phyloP scores from a whole-genome alignment of 2,329 filamentous ascomycete species.

The Diaporthe caulivora region DNA sequence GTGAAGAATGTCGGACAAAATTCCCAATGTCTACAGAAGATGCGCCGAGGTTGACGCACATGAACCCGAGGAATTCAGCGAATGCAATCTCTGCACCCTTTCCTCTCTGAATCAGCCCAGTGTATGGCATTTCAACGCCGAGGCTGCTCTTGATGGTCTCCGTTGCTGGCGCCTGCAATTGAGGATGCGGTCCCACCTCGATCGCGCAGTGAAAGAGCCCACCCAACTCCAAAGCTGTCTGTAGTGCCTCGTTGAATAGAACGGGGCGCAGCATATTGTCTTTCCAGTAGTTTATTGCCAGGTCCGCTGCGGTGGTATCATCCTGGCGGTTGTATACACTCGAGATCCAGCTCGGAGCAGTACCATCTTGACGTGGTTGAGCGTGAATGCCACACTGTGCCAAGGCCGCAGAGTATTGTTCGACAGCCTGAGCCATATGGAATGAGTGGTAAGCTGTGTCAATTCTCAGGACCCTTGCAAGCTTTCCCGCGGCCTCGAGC shows the following conservation, averaged over 20 bases:
- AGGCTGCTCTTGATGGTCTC: slow-evolving; percentile 49
- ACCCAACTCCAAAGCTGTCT: slow-evolving; percentile 42
- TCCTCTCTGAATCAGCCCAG: slow-evolving; percentile 48
- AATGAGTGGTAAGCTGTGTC: slow-evolving; percentile 64
- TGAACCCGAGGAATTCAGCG: slow-evolving; percentile 50
- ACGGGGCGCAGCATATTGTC: slow-evolving; percentile 60
- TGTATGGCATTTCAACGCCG: slow-evolving; percentile 46
- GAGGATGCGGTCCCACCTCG: slow-evolving; percentile 60
- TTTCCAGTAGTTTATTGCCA: slow-evolving; percentile 55
- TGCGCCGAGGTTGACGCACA: slow-evolving; percentile 49
- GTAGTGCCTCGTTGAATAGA: slow-evolving; percentile 56
- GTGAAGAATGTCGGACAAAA: slow-evolving; percentile 44
- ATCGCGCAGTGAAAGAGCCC: slow-evolving; percentile 52
- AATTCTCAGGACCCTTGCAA: slow-evolving; percentile 53
- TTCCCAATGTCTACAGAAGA: slow-evolving; percentile 41
- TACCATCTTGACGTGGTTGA: slow-evolving; percentile 41
- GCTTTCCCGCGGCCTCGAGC: slow-evolving; percentile 45
- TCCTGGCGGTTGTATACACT: slow-evolving; percentile 50
- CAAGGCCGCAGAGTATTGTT: slow-evolving; percentile 50
- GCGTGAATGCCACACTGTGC: slow-evolving; percentile 44
- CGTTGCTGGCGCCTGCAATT: slow-evolving; percentile 54
- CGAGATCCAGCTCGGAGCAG: slow-evolving; percentile 53
- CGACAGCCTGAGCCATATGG: slow-evolving; percentile 56
- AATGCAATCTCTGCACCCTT: slow-evolving; percentile 48
- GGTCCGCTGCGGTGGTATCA: slow-evolving; percentile 33